Conservation (phyloP, 169 alveolate species). For the Plasmodium reichenowi region DNA sequence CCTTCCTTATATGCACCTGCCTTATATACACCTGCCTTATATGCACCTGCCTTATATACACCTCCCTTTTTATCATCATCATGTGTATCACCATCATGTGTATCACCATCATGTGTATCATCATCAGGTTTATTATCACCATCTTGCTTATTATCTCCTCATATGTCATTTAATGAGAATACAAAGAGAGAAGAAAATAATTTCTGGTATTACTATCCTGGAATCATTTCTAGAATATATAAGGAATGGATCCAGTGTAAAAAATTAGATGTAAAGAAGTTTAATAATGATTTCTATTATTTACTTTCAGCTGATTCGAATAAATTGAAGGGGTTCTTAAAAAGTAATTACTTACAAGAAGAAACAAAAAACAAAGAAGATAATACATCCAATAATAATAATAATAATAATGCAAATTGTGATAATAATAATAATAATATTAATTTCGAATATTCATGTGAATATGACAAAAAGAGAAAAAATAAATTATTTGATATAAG, state of each 20-base stretch:
- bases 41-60: neutral
- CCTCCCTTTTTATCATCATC: too few relatives aligned
- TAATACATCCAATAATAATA: too few relatives aligned
- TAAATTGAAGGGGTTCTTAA: slow-evolving; percentile 26
- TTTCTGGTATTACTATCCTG: slow-evolving; percentile 76
- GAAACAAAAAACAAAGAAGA: too few relatives aligned
- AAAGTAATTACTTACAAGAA: slow-evolving; percentile 19
- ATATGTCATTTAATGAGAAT: slow-evolving; percentile 2
- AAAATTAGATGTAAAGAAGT: slow-evolving; percentile 59
- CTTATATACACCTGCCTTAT: too few relatives aligned
- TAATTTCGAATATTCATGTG: neutral
- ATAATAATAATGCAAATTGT: too few relatives aligned
- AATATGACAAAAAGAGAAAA: slow-evolving; percentile 38
- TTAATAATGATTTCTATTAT: slow-evolving; percentile 70
- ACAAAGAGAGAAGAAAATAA: slow-evolving; percentile 29
- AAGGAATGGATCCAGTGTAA: slow-evolving; percentile 75
- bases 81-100: too few relatives aligned
- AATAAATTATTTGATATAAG: slow-evolving; percentile 60
- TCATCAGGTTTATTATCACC: too few relatives aligned
- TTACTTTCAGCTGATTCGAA: slow-evolving; percentile 39
- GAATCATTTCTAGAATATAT: slow-evolving; percentile 69
- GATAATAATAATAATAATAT: too few relatives aligned
- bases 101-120: too few relatives aligned
- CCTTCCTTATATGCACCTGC: too few relatives aligned
- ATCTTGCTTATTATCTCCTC: neutral